Evolutionary conservation across 495 filamentous ascomycete genomes (phyloP).

Genomic region (Letharia lupina): DNA sequence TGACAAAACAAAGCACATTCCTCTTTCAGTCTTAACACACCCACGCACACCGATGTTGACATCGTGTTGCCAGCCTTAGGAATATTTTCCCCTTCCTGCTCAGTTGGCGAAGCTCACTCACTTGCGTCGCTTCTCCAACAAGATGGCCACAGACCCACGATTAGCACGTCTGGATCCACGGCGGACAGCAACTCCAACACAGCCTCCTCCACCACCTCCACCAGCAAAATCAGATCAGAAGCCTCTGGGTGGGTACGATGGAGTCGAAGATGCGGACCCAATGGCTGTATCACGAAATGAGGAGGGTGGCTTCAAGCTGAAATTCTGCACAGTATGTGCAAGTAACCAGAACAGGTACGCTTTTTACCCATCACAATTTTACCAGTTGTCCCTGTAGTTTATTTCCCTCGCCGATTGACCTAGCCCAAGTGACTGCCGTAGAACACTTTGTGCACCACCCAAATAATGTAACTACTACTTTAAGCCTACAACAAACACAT

Average conservation of each 20-base stretch:
- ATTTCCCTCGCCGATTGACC: neutral
- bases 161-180: conserved; percentile 42
- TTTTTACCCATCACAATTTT: neutral
- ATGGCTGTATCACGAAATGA: conserved; percentile 40
- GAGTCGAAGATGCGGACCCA: conserved; percentile 42
- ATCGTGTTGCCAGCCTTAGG: conserved; percentile 9
- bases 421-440: neutral
- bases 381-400: neutral
- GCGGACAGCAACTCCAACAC: conserved; percentile 36
- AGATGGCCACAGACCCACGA: conserved; percentile 24
- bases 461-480: neutral
- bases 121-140: neutral
- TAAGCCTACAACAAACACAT: neutral
- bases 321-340: conserved; percentile 97
- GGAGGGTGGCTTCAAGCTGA: conserved; percentile 61
- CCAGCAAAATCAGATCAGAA: conserved; percentile 27
- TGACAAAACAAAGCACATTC: conserved; percentile 17
- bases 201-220: conserved; percentile 45
- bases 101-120: neutral
- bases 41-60: conserved; percentile 13
- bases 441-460: neutral
- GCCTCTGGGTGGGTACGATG: conserved; percentile 27
- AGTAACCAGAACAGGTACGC: conserved; percentile 88
- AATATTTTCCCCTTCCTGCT: neutral
- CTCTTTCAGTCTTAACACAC: neutral